Percentiles rank a stretch among this genome's conserved stretches.
These are phyloP conservation scores for Yamadazyma siamensis DNA, from an alignment of 1,139 yeast genomes.

Conservation along the genomic window DNA sequence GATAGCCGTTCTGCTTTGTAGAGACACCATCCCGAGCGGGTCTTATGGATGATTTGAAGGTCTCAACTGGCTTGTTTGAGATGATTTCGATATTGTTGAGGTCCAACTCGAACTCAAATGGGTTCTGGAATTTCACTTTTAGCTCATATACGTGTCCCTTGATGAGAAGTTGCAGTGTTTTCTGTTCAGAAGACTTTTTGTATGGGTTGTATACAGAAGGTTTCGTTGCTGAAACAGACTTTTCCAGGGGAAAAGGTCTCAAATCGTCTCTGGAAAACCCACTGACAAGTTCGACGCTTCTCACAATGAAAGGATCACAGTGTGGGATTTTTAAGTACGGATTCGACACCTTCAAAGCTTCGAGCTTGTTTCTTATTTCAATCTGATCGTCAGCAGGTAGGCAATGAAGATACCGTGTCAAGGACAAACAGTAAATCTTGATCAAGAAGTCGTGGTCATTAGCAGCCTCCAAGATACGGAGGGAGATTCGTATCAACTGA, in stretches of 20 bases:
- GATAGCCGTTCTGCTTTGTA: background rate
- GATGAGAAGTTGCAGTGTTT: slow-evolving; percentile 40
- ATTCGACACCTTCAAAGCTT: slow-evolving; percentile 16
- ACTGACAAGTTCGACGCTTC: slow-evolving; percentile 42
- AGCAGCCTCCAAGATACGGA: slow-evolving; percentile 50
- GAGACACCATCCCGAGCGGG: no score
- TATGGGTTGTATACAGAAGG: slow-evolving; percentile 30
- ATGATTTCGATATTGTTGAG: slow-evolving; percentile 50
- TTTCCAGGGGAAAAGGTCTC: slow-evolving; percentile 33
- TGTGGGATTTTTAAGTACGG: slow-evolving; percentile 34
- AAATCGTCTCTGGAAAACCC: slow-evolving; percentile 24
- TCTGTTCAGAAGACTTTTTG: slow-evolving; percentile 8
- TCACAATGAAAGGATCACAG: slow-evolving; percentile 70
- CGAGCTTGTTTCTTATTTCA: slow-evolving; percentile 25
- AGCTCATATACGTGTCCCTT: slow-evolving; percentile 56
- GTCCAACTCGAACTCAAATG: slow-evolving; percentile 72
- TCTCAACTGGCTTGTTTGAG: slow-evolving; percentile 30
- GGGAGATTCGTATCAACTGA: slow-evolving; percentile 52
- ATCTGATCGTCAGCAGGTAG: slow-evolving; percentile 37
- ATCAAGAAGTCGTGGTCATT: slow-evolving; percentile 47
- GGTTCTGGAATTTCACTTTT: slow-evolving; percentile 66
- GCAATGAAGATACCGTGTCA: slow-evolving; percentile 55
- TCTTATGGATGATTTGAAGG: slow-evolving; percentile 17
- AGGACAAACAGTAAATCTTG: slow-evolving; percentile 46
- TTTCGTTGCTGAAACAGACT: slow-evolving; percentile 15